These are phyloP conservation scores for Viola odorata DNA, from an alignment of 345 rosid species.

Conservation along the genomic window DNA sequence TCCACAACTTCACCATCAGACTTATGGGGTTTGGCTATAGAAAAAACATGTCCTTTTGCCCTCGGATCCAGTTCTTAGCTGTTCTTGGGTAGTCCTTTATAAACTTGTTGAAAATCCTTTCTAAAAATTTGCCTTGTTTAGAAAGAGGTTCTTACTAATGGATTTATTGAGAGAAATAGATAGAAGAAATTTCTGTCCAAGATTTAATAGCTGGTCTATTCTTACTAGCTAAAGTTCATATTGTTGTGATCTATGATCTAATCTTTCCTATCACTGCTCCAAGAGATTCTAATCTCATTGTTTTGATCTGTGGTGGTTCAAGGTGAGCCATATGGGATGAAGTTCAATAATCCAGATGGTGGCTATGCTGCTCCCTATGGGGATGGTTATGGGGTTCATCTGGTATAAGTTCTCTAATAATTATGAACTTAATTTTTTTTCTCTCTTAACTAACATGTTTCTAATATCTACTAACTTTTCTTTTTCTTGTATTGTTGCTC, in stretches of 20 bases:
- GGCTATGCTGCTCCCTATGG: constrained; percentile 57
- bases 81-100: too few relatives aligned
- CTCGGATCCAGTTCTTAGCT: too few relatives aligned
- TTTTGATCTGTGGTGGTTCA: constrained; percentile 21
- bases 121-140: too few relatives aligned
- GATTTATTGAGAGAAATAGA: too few relatives aligned
- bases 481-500: constrained; percentile 17
- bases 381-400: constrained; percentile 49
- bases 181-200: too few relatives aligned
- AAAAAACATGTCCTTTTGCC: too few relatives aligned
- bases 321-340: constrained; percentile 76
- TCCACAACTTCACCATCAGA: too few relatives aligned
- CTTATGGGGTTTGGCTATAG: too few relatives aligned
- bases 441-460: background rate
- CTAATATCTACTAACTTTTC: background rate
- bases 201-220: too few relatives aligned
- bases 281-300: constrained; percentile 13
- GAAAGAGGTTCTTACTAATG: too few relatives aligned
- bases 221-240: too few relatives aligned
- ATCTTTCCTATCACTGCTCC: background rate
- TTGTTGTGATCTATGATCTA: background rate
- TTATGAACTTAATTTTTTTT: background rate
- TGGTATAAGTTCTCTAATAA: constrained; percentile 39
- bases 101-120: too few relatives aligned
- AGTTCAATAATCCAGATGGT: constrained; percentile 46